Evolutionary conservation across 371 early-diverging fungal species (phyloP).

Genomic region (Mucor racemosus): DNA sequence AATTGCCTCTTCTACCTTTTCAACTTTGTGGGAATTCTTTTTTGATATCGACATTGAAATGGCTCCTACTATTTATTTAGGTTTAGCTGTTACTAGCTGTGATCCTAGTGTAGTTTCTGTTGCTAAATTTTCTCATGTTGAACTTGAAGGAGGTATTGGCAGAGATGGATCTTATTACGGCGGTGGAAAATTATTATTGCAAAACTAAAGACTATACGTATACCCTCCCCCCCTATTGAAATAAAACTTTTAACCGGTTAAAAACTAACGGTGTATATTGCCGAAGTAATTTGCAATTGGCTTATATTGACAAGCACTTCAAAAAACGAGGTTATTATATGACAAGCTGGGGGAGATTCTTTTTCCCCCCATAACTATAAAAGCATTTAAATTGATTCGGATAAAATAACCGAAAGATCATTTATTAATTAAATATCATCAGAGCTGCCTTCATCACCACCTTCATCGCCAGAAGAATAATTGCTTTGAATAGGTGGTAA

Average conservation of each 20-base stretch:
- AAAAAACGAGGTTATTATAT: background rate
- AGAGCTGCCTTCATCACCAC: background rate
- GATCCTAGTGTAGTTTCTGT: constrained; percentile 42
- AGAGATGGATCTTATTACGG: constrained; percentile 25
- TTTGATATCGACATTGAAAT: constrained; percentile 19
- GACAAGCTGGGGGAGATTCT: background rate
- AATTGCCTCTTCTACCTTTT: background rate
- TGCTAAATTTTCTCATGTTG: constrained; percentile 39
- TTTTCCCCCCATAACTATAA: background rate
- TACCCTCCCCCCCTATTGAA: background rate
- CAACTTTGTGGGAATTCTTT: constrained; percentile 24
- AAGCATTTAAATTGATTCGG: background rate
- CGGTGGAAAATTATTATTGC: background rate
- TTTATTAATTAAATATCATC: background rate
- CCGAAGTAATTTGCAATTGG: background rate
- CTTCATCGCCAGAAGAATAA: constrained; percentile 4
- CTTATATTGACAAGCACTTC: background rate
- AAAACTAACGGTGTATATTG: background rate
- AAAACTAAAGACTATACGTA: background rate
- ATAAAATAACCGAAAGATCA: background rate
- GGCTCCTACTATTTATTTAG: constrained; percentile 40
- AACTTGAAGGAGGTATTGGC: constrained; percentile 34
- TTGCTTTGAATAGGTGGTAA: constrained; percentile 4
- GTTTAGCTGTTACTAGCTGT: constrained; percentile 45
- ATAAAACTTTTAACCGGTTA: background rate